Evolutionary conservation across 2,329 filamentous ascomycete species (phyloP).

Genomic region (Fusarium austroafricanum): DNA sequence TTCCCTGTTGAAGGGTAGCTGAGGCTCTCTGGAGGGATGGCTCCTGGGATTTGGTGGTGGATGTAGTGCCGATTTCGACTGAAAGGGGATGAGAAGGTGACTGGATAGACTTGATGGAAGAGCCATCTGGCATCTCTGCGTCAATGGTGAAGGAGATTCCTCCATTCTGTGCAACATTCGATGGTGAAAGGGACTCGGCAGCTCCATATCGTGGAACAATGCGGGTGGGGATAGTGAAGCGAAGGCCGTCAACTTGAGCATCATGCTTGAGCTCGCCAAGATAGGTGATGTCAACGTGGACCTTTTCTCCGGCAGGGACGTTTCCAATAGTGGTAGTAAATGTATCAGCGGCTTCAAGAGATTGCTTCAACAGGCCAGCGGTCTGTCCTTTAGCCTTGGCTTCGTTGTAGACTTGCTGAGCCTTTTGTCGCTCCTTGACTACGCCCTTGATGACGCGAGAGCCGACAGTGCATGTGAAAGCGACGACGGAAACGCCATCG

Average conservation of each 20-base stretch:
- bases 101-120: conserved; percentile 69
- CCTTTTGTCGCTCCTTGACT: conserved; percentile 74
- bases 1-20: conserved; percentile 67
- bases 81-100: conserved; percentile 76
- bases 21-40: conserved; percentile 70
- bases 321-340: conserved; percentile 77
- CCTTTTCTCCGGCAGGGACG: conserved; percentile 66
- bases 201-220: conserved; percentile 75
- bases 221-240: conserved; percentile 74
- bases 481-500: conserved; percentile 76
- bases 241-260: conserved; percentile 72
- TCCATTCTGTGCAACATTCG: conserved; percentile 13
- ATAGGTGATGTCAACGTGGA: conserved; percentile 73
- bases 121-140: conserved; percentile 61
- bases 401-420: conserved; percentile 67
- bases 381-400: conserved; percentile 69
- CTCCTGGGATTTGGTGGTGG: conserved; percentile 53
- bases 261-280: conserved; percentile 80
- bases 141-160: conserved; percentile 51
- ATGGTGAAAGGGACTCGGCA: conserved; percentile 1
- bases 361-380: conserved; percentile 74
- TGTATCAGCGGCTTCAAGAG: conserved; percentile 69
- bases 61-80: conserved; percentile 70
- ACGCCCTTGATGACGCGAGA: conserved; percentile 70
- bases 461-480: conserved; percentile 73